Evolutionary conservation across 2,329 filamentous ascomycete genomes (phyloP).

Genomic region (Claviceps sp.): DNA sequence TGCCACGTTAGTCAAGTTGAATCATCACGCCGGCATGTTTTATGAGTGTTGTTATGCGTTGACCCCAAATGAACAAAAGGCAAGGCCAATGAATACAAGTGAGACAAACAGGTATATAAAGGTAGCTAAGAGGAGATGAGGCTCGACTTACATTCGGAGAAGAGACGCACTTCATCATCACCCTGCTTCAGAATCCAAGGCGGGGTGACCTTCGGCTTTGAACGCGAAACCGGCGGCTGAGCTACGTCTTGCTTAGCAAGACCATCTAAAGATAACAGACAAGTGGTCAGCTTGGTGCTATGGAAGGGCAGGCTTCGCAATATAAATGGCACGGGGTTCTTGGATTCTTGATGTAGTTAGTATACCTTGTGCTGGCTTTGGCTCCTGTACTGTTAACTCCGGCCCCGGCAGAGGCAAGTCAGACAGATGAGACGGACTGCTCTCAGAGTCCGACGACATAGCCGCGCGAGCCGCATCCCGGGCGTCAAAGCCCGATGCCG

Average conservation of each 20-base stretch:
- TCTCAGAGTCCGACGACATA: not conserved
- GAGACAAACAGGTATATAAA: not conserved
- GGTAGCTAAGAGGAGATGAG: not conserved
- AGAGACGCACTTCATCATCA: not conserved
- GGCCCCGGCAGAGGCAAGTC: too few species aligned
- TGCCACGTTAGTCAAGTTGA: not conserved
- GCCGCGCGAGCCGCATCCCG: not conserved
- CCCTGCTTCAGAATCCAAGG: not conserved
- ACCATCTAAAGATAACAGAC: not conserved
- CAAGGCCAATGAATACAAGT: too few species aligned
- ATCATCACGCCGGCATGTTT: too few species aligned
- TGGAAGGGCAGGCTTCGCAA: too few species aligned
- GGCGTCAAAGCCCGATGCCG: not conserved
- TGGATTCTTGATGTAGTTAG: too few species aligned
- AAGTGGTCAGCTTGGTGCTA: not conserved
- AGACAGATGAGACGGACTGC: not conserved
- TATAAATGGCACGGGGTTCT: too few species aligned
- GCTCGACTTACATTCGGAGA: not conserved
- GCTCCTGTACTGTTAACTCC: too few species aligned
- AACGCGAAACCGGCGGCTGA: not conserved
- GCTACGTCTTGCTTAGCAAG: not conserved
- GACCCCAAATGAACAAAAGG: too few species aligned
- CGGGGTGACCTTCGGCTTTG: not conserved
- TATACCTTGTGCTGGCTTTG: too few species aligned
- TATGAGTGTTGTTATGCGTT: too few species aligned